These are phyloP conservation scores for Alnus glutinosa DNA, from an alignment of 306 rosid genomes.

Conservation along the genomic window DNA sequence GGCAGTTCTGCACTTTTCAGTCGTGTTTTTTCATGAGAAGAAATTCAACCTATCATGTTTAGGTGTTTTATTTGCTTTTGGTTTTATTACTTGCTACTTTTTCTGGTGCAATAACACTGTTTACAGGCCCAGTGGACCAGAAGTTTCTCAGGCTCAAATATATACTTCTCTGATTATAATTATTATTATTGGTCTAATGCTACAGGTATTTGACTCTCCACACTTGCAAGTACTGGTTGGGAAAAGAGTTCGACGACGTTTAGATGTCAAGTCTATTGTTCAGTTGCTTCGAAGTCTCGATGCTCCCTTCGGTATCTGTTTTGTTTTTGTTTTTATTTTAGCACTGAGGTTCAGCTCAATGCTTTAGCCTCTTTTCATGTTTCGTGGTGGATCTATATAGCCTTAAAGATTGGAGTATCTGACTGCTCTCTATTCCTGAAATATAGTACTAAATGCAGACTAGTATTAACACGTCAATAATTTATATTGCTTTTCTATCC, in stretches of 20 bases:
- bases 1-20: not conserved
- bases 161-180: not conserved
- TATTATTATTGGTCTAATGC: constrained; percentile 10
- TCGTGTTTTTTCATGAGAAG: not conserved
- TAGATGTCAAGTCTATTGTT: constrained; percentile 78
- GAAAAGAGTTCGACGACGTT: constrained; percentile 63
- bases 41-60: not conserved
- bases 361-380: constrained; percentile 7
- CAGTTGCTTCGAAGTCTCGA: constrained; percentile 67
- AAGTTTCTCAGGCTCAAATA: not conserved
- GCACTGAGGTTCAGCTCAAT: not conserved
- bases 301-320: constrained; percentile 68
- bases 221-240: constrained; percentile 66
- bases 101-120: constrained; percentile 1
- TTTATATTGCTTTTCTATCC: not conserved
- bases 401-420: constrained; percentile 3
- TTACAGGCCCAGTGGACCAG: not conserved
- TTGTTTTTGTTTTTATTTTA: not conserved
- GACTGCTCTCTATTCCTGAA: not conserved
- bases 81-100: constrained; percentile 3
- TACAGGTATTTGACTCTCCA: constrained; percentile 81
- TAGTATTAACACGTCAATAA: not conserved
- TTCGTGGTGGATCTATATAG: constrained; percentile 13
- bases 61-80: constrained; percentile 8
- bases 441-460: not conserved